Evolutionary conservation across 2,329 filamentous ascomycete genomes (phyloP).

Genomic region (Nannizziopsis barbatae): DNA sequence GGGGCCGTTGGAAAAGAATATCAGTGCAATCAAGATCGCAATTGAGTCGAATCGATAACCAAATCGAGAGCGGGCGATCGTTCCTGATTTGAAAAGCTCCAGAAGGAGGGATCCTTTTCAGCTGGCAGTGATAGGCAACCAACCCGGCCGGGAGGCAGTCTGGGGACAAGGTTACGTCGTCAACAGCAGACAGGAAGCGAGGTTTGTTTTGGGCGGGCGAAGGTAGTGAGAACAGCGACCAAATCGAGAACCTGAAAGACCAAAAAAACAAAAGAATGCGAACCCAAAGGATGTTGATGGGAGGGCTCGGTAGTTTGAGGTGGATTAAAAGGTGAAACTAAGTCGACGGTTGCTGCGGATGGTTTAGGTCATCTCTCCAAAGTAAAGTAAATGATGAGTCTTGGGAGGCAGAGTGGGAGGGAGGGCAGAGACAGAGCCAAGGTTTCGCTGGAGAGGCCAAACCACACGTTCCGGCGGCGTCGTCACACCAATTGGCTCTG

Average conservation of each 20-base stretch:
- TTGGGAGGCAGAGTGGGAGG: neutral
- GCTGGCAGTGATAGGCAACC: no score
- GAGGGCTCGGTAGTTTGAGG: neutral
- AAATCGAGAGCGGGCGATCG: neutral
- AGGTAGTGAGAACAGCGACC: no score
- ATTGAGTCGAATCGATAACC: conserved; percentile 1
- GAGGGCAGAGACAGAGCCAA: conserved; percentile 4
- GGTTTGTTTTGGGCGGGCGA: neutral
- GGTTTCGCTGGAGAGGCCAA: conserved; percentile 5
- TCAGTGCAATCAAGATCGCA: neutral
- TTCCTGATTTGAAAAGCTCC: neutral
- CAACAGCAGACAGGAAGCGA: neutral
- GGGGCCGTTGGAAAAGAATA: neutral
- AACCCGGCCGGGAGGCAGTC: no score
- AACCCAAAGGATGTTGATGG: neutral
- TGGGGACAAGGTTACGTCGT: neutral
- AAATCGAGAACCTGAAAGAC: neutral
- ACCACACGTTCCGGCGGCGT: neutral
- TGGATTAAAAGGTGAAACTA: conserved; percentile 1
- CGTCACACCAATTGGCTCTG: conserved; percentile 4
- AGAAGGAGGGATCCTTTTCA: neutral
- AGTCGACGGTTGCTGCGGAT: conserved; percentile 1
- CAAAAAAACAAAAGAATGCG: neutral
- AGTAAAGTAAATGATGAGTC: no score
- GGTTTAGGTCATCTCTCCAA: conserved; percentile 2